Conservation (phyloP, 768 basidiomycete species). For the Russula vinacea region DNA sequence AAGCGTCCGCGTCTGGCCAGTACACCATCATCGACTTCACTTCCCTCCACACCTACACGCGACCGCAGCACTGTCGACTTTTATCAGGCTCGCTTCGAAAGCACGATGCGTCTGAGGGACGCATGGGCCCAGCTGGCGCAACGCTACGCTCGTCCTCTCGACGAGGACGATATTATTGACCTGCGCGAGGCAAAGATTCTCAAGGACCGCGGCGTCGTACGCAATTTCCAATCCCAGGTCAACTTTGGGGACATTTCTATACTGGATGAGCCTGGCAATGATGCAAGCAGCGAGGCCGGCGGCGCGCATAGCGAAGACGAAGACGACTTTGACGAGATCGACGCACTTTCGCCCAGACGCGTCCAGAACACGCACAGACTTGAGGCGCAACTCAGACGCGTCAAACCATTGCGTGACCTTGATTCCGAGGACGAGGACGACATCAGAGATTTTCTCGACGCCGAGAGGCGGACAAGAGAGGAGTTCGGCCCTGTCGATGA, state of each 20-base stretch:
- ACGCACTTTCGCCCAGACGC: conserved; percentile 43
- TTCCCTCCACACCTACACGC: conserved; percentile 29
- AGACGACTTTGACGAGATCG: conserved; percentile 57
- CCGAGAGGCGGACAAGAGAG: conserved; percentile 53
- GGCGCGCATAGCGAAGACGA: conserved; percentile 46
- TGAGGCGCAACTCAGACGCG: conserved; percentile 35
- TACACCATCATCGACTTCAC: conserved; percentile 40
- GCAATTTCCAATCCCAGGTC: conserved; percentile 41
- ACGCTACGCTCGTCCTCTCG: conserved; percentile 60
- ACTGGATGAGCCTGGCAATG: conserved; percentile 36
- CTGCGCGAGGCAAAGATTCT: conserved; percentile 57
- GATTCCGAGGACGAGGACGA: conserved; percentile 58
- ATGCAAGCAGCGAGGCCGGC: conserved; percentile 40
- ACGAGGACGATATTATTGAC: conserved; percentile 80
- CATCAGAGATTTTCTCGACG: conserved; percentile 62
- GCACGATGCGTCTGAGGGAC: conserved; percentile 53
- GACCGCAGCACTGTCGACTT: conserved; percentile 41
- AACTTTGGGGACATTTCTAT: conserved; percentile 53
- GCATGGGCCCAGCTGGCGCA: conserved; percentile 68
- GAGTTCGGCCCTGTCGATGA: conserved; percentile 48
- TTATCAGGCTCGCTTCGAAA: conserved; percentile 54
- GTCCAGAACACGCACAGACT: conserved; percentile 38
- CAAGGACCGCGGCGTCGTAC: conserved; percentile 67
- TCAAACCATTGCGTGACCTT: conserved; percentile 44
- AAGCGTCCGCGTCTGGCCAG: conserved; percentile 52